These are phyloP conservation scores for Leucocoprinus birnbaumii DNA, from an alignment of 768 basidiomycete genomes.

Conservation along the genomic window DNA sequence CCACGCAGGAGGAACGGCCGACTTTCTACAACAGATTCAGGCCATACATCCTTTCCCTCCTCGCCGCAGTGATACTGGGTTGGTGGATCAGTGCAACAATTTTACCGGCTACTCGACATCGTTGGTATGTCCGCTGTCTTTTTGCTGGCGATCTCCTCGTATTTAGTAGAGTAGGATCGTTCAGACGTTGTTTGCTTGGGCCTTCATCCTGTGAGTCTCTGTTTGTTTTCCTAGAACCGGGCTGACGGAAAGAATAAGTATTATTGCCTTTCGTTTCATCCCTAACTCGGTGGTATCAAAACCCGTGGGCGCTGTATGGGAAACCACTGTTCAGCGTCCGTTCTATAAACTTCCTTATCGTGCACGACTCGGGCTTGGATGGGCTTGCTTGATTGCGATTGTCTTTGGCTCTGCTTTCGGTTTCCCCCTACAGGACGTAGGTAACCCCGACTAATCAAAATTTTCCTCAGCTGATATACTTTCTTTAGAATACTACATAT, in stretches of 20 bases:
- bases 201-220: slow-evolving; percentile 61
- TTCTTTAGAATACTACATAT: slow-evolving; percentile 51
- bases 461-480: slow-evolving; percentile 1
- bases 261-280: slow-evolving; percentile 85
- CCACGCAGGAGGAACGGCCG: slow-evolving; percentile 10
- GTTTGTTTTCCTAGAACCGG: not conserved
- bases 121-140: slow-evolving; percentile 52
- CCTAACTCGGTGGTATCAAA: slow-evolving; percentile 66
- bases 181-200: slow-evolving; percentile 82
- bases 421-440: slow-evolving; percentile 56
- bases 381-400: slow-evolving; percentile 73
- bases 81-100: slow-evolving; percentile 86
- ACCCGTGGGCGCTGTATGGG: slow-evolving; percentile 75
- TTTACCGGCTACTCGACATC: slow-evolving; percentile 63
- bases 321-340: slow-evolving; percentile 59
- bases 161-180: slow-evolving; percentile 52
- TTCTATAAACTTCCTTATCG: slow-evolving; percentile 56
- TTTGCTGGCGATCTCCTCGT: slow-evolving; percentile 6
- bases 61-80: slow-evolving; percentile 65
- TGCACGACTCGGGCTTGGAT: slow-evolving; percentile 62
- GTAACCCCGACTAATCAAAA: slow-evolving; percentile 24
- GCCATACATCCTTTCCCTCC: slow-evolving; percentile 43
- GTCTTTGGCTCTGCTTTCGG: slow-evolving; percentile 89
- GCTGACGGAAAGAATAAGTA: slow-evolving; percentile 29
- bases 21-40: slow-evolving; percentile 27